These are phyloP conservation scores for Populus trichocarpa DNA, from an alignment of 441 rosid species.

Conservation along the genomic window DNA sequence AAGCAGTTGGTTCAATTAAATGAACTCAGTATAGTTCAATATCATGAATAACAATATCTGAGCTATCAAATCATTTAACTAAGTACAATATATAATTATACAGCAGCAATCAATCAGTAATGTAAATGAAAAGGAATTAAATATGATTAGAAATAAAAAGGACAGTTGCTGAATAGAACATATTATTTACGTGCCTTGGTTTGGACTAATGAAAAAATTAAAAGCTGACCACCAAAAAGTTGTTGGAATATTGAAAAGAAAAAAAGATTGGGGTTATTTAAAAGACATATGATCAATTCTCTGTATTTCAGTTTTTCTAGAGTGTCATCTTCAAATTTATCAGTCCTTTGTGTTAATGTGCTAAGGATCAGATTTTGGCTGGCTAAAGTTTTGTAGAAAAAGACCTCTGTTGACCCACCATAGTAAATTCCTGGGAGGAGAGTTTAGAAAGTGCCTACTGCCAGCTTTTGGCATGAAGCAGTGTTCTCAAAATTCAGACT, in stretches of 20 bases:
- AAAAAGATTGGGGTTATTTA: not conserved
- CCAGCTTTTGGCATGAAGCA: not conserved
- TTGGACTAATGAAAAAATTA: not conserved
- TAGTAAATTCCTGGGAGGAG: not conserved
- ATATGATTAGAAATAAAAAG: not conserved
- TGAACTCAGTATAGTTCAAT: not conserved
- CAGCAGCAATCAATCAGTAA: not conserved
- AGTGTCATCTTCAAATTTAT: not conserved
- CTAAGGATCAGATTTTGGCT: not conserved
- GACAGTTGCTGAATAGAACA: not conserved
- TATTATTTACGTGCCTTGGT: not conserved
- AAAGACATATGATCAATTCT: not conserved
- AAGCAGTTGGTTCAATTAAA: not conserved
- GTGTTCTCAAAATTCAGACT: not conserved
- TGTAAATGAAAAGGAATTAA: not conserved
- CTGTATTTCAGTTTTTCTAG: not conserved
- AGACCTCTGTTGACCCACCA: not conserved
- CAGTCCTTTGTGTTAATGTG: not conserved
- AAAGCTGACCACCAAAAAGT: not conserved
- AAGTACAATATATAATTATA: not conserved
- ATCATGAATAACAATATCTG: not conserved
- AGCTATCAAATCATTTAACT: not conserved
- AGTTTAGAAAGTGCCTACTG: not conserved
- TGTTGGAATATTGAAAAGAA: not conserved
- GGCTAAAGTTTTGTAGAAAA: not conserved